Percentiles rank a stretch among this genome's conserved stretches.
Evolutionary conservation across 2,329 filamentous ascomycete species (phyloP).

Genomic region (Trematosphaeria pertusa): DNA sequence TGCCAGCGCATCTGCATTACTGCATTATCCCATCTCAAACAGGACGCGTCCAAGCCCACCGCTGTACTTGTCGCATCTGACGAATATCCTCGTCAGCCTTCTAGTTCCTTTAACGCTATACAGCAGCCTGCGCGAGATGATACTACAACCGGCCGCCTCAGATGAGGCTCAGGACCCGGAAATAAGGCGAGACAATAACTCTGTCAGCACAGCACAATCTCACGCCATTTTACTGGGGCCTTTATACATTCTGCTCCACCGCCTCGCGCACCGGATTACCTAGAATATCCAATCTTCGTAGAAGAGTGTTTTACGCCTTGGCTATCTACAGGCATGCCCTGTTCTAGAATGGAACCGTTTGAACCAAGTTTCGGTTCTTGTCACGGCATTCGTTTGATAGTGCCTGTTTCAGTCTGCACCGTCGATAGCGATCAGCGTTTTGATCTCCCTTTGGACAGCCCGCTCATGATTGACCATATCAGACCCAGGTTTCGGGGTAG

Average conservation of each 20-base stretch:
- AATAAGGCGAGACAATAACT: no score
- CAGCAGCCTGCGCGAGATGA: not conserved
- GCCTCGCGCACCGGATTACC: no score
- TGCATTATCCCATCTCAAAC: not conserved
- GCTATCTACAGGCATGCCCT: no score
- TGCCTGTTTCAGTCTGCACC: not conserved
- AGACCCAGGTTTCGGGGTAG: conserved; percentile 14
- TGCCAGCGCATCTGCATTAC: conserved; percentile 12
- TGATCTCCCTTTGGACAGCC: not conserved
- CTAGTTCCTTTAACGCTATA: conserved; percentile 1
- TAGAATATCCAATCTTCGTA: no score
- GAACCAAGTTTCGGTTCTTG: conserved; percentile 2
- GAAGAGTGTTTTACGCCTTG: no score
- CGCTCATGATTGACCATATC: conserved; percentile 8
- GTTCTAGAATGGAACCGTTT: no score
- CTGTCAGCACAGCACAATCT: no score
- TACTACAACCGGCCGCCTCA: not conserved
- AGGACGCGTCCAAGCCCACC: not conserved
- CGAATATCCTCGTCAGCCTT: not conserved
- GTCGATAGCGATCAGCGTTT: conserved; percentile 6
- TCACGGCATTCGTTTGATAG: conserved; percentile 5
- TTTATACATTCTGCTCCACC: no score
- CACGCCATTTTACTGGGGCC: no score
- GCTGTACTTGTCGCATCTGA: not conserved
- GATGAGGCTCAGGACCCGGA: no score